Percentiles rank a stretch among this genome's conserved stretches.
phyloP scores from a whole-genome alignment of 2,329 filamentous ascomycete species.

The Kalaharituber pfeilii region DNA sequence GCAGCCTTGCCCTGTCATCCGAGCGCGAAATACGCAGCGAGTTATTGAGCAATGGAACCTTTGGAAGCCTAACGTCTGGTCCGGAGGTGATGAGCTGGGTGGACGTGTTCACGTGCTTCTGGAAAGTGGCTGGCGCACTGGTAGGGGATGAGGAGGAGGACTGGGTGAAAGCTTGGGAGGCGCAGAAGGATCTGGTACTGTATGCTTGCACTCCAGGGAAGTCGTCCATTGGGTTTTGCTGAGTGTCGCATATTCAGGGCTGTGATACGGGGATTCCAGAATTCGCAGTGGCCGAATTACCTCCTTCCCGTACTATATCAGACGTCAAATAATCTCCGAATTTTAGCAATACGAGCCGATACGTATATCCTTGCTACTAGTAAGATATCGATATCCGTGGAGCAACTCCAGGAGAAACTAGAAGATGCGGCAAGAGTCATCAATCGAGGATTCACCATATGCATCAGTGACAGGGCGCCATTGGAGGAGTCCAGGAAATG shows the following conservation, averaged over 20 bases:
- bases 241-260: slow-evolving; percentile 31
- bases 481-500: slow-evolving; percentile 88
- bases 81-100: slow-evolving; percentile 47
- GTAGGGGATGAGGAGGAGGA: slow-evolving; percentile 37
- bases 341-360: slow-evolving; percentile 84
- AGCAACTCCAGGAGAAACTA: slow-evolving; percentile 65
- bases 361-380: too few relatives aligned
- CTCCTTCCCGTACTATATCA: slow-evolving; percentile 81
- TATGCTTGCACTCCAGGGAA: too few relatives aligned
- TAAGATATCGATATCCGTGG: too few relatives aligned
- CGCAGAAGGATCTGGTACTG: slow-evolving; percentile 65
- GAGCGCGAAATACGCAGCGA: slow-evolving; percentile 24
- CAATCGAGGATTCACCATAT: slow-evolving; percentile 81
- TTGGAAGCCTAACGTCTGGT: slow-evolving; percentile 15
- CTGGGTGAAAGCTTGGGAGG: slow-evolving; percentile 68
- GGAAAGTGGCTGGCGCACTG: slow-evolving; percentile 40
- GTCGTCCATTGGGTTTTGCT: too few relatives aligned
- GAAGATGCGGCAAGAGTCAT: slow-evolving; percentile 82
- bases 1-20: slow-evolving; percentile 22
- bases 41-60: slow-evolving; percentile 9
- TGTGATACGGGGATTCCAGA: slow-evolving; percentile 66
- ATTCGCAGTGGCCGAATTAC: slow-evolving; percentile 65
- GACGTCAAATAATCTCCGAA: slow-evolving; percentile 66
- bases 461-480: slow-evolving; percentile 62
- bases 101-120: slow-evolving; percentile 68